Evolutionary conservation across 495 filamentous ascomycete genomes (phyloP).

Genomic region (Lasiosphaeriaceae sp.): DNA sequence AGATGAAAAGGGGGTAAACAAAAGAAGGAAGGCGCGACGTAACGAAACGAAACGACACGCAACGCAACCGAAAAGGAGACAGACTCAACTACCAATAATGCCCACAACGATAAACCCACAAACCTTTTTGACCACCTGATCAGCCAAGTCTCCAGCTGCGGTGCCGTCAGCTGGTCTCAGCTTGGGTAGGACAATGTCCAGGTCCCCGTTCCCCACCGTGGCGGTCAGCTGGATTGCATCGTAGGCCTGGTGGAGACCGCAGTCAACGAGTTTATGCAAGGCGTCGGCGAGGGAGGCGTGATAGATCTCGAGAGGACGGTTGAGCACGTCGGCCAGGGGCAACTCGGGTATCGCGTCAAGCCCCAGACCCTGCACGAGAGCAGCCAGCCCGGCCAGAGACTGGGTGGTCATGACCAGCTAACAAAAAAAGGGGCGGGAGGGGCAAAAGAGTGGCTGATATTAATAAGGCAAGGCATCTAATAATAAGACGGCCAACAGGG

Average conservation of each 20-base stretch:
- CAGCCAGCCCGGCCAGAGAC: slow-evolving; percentile 14
- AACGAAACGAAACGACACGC: no score
- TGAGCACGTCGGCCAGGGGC: slow-evolving; percentile 12
- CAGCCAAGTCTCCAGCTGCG: slow-evolving; percentile 15
- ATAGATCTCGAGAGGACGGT: slow-evolving; percentile 23
- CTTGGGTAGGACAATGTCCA: slow-evolving; percentile 31
- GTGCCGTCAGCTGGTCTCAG: slow-evolving; percentile 23
- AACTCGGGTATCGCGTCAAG: slow-evolving; percentile 14
- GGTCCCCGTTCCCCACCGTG: slow-evolving; percentile 28
- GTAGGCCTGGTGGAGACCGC: slow-evolving; percentile 20
- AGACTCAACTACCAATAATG: no score
- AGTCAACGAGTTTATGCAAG: slow-evolving; percentile 13
- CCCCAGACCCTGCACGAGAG: slow-evolving; percentile 10
- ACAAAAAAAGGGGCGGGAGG: neutral
- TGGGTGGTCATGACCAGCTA: neutral
- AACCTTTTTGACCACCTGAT: slow-evolving; percentile 25
- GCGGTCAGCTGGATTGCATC: slow-evolving; percentile 26
- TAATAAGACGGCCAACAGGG: neutral
- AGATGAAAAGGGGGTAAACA: neutral
- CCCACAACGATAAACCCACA: neutral
- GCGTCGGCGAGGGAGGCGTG: slow-evolving; percentile 21
- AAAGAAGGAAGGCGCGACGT: neutral
- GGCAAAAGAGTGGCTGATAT: neutral
- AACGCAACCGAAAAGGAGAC: no score
- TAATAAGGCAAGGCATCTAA: neutral